Percentiles rank a stretch among this genome's conserved stretches.
Conservation (phyloP, 2,329 filamentous ascomycete species). For the Colletotrichum lentis region DNA sequence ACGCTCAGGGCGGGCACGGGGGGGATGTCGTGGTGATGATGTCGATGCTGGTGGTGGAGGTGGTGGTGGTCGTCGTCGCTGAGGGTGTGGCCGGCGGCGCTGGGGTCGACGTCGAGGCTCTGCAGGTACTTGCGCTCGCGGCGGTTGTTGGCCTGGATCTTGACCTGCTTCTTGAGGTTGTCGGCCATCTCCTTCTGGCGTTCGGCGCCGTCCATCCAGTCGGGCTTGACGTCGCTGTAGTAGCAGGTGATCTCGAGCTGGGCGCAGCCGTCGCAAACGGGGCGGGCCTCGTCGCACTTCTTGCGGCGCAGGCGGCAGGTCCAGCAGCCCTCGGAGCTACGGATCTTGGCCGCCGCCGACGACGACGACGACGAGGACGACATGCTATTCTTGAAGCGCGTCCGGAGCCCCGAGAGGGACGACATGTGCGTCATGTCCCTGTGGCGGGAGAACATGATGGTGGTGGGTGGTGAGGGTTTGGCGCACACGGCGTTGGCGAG, state of each 20-base stretch:
- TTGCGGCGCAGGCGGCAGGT: conserved; percentile 69
- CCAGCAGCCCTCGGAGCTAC: conserved; percentile 63
- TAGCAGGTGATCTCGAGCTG: conserved; percentile 65
- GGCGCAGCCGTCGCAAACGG: conserved; percentile 60
- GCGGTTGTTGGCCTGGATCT: conserved; percentile 39
- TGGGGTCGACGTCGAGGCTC: conserved; percentile 44
- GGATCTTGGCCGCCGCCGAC: conserved; percentile 43
- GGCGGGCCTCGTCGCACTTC: conserved; percentile 65
- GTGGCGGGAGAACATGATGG: conserved; percentile 32
- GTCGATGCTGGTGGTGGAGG: too few relatives aligned
- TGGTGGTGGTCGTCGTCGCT: conserved; percentile 10
- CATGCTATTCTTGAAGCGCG: conserved; percentile 32
- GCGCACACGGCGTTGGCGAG: not conserved
- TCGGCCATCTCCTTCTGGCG: conserved; percentile 41
- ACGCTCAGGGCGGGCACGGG: conserved; percentile 26
- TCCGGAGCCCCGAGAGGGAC: conserved; percentile 24
- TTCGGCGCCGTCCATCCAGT: conserved; percentile 62
- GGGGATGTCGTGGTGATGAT: conserved; percentile 5
- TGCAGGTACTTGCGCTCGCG: conserved; percentile 59
- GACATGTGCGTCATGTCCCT: conserved; percentile 19
- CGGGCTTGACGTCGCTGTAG: conserved; percentile 61
- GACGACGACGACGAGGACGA: conserved; percentile 31
- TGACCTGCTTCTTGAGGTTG: conserved; percentile 42
- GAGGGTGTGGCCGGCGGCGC: conserved; percentile 10
- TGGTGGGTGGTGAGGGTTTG: not conserved